A percentile compares a stretch with the other conserved stretches of the same genome.
phyloP scores from a whole-genome alignment of 495 filamentous ascomycete genomes.

The Podospora conica region DNA sequence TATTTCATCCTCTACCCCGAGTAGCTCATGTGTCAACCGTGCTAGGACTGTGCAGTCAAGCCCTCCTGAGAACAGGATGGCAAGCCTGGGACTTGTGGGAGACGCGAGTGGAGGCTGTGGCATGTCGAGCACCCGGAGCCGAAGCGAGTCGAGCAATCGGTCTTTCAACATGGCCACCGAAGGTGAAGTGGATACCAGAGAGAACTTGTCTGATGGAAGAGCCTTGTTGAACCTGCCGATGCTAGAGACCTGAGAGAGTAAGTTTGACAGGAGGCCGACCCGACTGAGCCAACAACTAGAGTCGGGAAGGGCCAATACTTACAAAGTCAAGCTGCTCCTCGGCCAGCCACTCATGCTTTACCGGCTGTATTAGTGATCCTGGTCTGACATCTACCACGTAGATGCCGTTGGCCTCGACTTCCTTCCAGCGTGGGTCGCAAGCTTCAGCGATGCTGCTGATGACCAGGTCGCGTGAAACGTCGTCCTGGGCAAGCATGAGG shows the following conservation, averaged over 20 bases:
- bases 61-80: conserved; percentile 89
- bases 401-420: conserved; percentile 78
- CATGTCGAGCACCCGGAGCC: conserved; percentile 60
- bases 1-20: conserved; percentile 61
- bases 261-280: conserved; percentile 30
- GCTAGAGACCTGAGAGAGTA: conserved; percentile 48
- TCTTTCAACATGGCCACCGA: conserved; percentile 52
- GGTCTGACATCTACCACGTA: conserved; percentile 53
- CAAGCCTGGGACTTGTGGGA: conserved; percentile 48
- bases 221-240: conserved; percentile 58
- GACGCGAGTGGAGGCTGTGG: conserved; percentile 43
- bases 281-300: conserved; percentile 2
- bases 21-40: conserved; percentile 69
- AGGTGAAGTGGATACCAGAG: conserved; percentile 42
- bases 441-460: conserved; percentile 72
- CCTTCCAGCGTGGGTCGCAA: conserved; percentile 53
- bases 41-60: conserved; percentile 90
- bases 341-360: conserved; percentile 20
- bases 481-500: conserved; percentile 51
- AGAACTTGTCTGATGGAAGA: conserved; percentile 31
- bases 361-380: not conserved
- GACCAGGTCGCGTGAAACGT: conserved; percentile 43
- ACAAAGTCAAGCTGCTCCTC: conserved; percentile 31
- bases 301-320: conserved; percentile 19
- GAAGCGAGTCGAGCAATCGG: conserved; percentile 58